Evolutionary conservation across 345 rosid species (phyloP).

Genomic region (Gossypium raimondii): DNA sequence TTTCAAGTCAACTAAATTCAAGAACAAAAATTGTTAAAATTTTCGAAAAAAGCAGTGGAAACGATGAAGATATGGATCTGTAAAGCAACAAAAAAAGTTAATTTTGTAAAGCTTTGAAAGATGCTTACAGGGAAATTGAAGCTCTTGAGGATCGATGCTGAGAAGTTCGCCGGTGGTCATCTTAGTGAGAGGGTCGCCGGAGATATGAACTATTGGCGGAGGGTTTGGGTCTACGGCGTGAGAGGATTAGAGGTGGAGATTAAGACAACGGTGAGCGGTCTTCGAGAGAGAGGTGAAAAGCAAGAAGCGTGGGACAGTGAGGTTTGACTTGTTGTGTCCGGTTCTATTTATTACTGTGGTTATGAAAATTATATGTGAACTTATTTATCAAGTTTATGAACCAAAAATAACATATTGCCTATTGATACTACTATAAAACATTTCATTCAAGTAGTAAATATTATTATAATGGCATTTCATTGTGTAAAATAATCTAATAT

Average conservation of each 20-base stretch:
- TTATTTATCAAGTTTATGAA: too few relatives aligned
- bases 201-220: not conserved
- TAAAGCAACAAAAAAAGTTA: not conserved
- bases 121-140: slow-evolving; percentile 63
- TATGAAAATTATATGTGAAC: too few relatives aligned
- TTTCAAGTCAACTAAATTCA: slow-evolving; percentile 55
- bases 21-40: not conserved
- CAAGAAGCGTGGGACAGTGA: slow-evolving; percentile 27
- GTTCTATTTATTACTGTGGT: not conserved
- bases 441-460: too few relatives aligned
- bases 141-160: slow-evolving; percentile 66
- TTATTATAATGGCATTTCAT: too few relatives aligned
- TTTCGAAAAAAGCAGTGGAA: slow-evolving; percentile 1
- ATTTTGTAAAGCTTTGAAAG: not conserved
- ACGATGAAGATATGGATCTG: slow-evolving; percentile 18
- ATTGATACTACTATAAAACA: too few relatives aligned
- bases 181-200: slow-evolving; percentile 5
- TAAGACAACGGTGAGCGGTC: slow-evolving; percentile 2
- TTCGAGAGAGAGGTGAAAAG: slow-evolving; percentile 10
- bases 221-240: too few relatives aligned
- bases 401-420: too few relatives aligned
- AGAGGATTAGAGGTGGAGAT: too few relatives aligned
- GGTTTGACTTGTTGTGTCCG: slow-evolving; percentile 14
- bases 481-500: too few relatives aligned
- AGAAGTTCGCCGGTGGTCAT: slow-evolving; percentile 70